Percentiles rank a stretch among this genome's conserved stretches.
These are phyloP conservation scores for Leccinellum rugosiceps DNA, from an alignment of 768 basidiomycete genomes.

Conservation along the genomic window DNA sequence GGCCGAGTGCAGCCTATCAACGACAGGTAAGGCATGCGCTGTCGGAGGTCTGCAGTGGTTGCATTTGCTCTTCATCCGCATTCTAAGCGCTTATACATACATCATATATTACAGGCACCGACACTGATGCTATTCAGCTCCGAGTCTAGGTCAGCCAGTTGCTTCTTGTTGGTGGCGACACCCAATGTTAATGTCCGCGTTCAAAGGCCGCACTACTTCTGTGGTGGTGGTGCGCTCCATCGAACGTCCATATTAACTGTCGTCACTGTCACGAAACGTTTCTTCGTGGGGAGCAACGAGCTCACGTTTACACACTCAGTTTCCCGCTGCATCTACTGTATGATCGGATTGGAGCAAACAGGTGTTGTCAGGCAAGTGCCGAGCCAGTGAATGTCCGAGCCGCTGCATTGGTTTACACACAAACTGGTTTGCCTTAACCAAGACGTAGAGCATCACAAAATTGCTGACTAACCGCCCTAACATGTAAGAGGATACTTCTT, in stretches of 20 bases:
- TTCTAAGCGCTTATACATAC: background rate
- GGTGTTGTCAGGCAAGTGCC: slow-evolving; percentile 60
- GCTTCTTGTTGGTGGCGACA: slow-evolving; percentile 8
- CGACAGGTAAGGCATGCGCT: slow-evolving; percentile 86
- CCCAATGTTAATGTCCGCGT: slow-evolving; percentile 19
- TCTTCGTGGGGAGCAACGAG: slow-evolving; percentile 61
- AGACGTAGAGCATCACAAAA: background rate
- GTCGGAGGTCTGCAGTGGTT: slow-evolving; percentile 54
- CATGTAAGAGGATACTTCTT: slow-evolving; percentile 57
- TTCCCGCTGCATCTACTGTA: background rate
- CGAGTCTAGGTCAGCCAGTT: slow-evolving; percentile 52
- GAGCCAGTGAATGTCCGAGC: slow-evolving; percentile 61
- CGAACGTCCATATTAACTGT: slow-evolving; percentile 8
- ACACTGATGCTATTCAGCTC: slow-evolving; percentile 65
- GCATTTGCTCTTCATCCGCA: slow-evolving; percentile 6
- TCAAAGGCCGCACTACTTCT: slow-evolving; percentile 50
- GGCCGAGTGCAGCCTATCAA: slow-evolving; percentile 79
- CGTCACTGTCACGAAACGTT: slow-evolving; percentile 11
- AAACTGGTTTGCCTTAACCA: slow-evolving; percentile 12
- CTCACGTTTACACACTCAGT: slow-evolving; percentile 53
- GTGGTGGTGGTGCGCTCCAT: slow-evolving; percentile 57
- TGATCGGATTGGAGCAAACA: slow-evolving; percentile 24
- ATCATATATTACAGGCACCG: slow-evolving; percentile 48
- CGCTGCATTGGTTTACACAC: slow-evolving; percentile 56
- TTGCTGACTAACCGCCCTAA: slow-evolving; percentile 60